Base-by-base conservation (phyloP, 1,284 basidiomycete species). In the Sporisorium exsertum region DNA sequence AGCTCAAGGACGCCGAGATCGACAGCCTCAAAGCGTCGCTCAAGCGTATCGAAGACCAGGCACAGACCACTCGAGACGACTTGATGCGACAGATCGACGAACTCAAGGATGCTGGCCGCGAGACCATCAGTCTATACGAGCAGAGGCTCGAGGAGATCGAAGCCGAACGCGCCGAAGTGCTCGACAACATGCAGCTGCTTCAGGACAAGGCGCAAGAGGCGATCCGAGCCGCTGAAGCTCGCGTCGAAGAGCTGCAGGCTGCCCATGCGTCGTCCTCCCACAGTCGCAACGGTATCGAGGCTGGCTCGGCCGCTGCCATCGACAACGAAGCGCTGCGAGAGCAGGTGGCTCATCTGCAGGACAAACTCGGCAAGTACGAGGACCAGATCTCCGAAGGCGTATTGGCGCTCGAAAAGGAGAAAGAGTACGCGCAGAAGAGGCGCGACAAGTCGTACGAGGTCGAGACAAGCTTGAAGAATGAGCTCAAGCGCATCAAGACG, bases 251-350 rank as follows among this genome's bases (percentile, higher is more conserved):
- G 60, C 88, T 88, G 20, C 64, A 66, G 26, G 63, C 54, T 16
- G 47, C 66, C 15, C 55, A 65, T 3, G 37, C 63, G 49, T 64
- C 77, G 32, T 62, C 46, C 24, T 62, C 46, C 24, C 58, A 53
- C 24, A 51, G 10, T 42, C 50, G 59, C 55, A 62, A 58, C 32
- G 63, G 55, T 6, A 47, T 50, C 18, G 59, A 65, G 37, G 55
- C 58, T 24, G 69, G 71, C 51, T 56, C 56, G 0, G 68, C 78
- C 0, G 90, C 91, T 1, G 91, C 94, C 81, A 97, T 98, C 80
- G 95, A 98, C 86, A 96, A 96, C 81, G 94, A 97, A 85, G 91
- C 91, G 26, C 89, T 97, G 32, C 91, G 90, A 20, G 94, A 95
- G 45, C 94, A 98, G 84, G 89, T 94, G 27, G 89, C 90, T 58